Evolutionary conservation across 2,329 filamentous ascomycete genomes (phyloP), one percentile per base, ranked within the genome.

Genomic region (Tolypocladium album): DNA sequence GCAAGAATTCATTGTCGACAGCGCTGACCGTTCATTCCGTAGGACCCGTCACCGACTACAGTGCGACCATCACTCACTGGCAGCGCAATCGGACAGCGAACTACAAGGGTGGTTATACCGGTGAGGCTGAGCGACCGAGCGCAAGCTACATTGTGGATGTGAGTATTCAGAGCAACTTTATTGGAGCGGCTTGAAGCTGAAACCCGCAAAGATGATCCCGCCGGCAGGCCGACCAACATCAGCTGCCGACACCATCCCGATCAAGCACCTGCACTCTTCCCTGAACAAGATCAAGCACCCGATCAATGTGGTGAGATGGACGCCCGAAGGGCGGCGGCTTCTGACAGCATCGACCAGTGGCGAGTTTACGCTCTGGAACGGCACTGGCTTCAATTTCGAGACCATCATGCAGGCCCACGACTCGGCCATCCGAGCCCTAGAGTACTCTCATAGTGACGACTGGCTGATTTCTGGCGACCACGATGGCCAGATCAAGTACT

Each of bases 321-420:
- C 95, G 20, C 94, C 94, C 8, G 94, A 99, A 74, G 94, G 94
- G 36, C 87, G 94, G 62, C 83, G 94, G 66, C 78, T 99, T 60
- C 81, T 99, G 71, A 97, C 94, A 0, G 94, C 92, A 27, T 96
- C 92, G 0, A 96, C 92, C 66, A 97, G 93, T 72, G 94, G 94
- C 69, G 94, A 99, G 72, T 99, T 99, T 69, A 99, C 95, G 45
- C 76, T 99, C 4, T 99, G 94, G 94, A 99, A 99, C 72, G 94
- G 94, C 64, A 97, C 93, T 52, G 93, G 92, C 31, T 99, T 99
- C 82, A 97, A 99, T 74, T 99, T 99, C 68, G 94, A 99, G 77
- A 97, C 94, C 4, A 97, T 99, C 36, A 97, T 97, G 89, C 92
- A 96, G 78, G 93, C 93, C 45, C 93, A 97, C 74, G 93, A 97